Base-by-base conservation (phyloP, 2,329 filamentous ascomycete species). In the Mycocentrospora acerina region DNA sequence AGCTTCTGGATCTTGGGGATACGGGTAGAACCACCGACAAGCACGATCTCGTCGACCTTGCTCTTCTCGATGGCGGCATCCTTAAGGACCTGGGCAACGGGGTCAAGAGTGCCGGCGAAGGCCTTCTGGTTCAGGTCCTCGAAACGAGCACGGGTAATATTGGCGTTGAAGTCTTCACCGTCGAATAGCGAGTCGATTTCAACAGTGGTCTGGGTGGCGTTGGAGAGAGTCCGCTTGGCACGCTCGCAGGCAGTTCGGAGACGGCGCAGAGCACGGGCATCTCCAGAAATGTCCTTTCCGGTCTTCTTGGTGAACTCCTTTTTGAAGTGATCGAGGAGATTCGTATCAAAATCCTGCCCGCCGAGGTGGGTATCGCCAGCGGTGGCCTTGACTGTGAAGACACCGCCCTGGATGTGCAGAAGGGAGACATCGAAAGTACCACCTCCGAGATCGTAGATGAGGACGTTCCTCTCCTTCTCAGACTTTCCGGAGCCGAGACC, bases 391-490 rank as follows among this genome's bases (percentile, higher is more conserved):
- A 97, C 93, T 54, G 91, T 95, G 82, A 98, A 98, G 66, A 98
- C 93, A 81, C 93, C 93, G 69, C 91, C 90, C 78, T 97, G 90
- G 71, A 98, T 97, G 81, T 95, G 91, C 30, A 98, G 83, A 59
- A 97, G 88, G 52, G 93, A 97, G 18, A 98, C 93, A 96, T 98
- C 93, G 77, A 98, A 98, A 72, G 93, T 98, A 82, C 93, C 93
- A 82, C 93, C 93, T 82, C 93, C 93, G 52, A 98, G 85, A 85
- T 98, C 93, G 81, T 97, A 98, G 79, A 98, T 97, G 59, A 98
- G 82, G 67, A 98, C 91, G 71, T 97, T 95, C 68, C 93, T 89
- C 82, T 97, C 93, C 82, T 95, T 95, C 72, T 88, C 87, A 37
- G 88, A 87, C 81, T 95, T 95, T 78, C 89, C 90, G 59, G 88